Evolutionary conservation across 495 filamentous ascomycete species (phyloP).

Genomic region (Penicillium desertorum): DNA sequence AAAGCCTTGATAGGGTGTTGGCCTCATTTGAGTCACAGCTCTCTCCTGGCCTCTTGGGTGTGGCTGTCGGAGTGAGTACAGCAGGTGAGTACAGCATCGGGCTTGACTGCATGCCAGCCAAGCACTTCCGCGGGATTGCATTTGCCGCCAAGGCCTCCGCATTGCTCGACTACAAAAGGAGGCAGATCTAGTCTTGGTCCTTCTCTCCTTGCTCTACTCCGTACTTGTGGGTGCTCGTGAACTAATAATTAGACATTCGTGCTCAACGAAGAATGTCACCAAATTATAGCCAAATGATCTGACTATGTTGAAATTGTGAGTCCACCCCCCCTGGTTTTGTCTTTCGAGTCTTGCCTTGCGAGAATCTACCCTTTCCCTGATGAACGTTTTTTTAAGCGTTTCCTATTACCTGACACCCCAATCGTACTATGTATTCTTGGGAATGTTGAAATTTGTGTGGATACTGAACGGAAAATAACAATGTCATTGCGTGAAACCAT

Average conservation of each 20-base stretch:
- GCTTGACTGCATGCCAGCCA: conserved; percentile 8
- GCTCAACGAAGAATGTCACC: not conserved
- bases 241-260: not conserved
- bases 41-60: not conserved
- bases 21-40: conserved; percentile 2
- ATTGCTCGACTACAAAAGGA: conserved; percentile 7
- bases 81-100: not conserved
- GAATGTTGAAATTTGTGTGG: conserved; percentile 15
- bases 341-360: not conserved
- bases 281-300: not conserved
- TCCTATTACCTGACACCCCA: conserved; percentile 16
- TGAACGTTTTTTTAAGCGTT: conserved; percentile 13
- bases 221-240: not conserved
- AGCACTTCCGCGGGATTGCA: conserved; percentile 4
- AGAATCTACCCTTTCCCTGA: not conserved
- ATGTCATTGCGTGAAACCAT: not conserved
- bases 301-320: not conserved
- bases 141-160: conserved; percentile 2
- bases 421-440: conserved; percentile 3
- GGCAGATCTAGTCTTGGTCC: not conserved
- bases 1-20: conserved; percentile 1
- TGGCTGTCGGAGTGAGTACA: too few relatives aligned
- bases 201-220: conserved; percentile 11
- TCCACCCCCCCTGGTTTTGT: not conserved
- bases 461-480: conserved; percentile 3